Evolutionary conservation across 257 asterid genomes (phyloP), one percentile per base, ranked within the genome.

Genomic region (Rubia yunnanensis): DNA sequence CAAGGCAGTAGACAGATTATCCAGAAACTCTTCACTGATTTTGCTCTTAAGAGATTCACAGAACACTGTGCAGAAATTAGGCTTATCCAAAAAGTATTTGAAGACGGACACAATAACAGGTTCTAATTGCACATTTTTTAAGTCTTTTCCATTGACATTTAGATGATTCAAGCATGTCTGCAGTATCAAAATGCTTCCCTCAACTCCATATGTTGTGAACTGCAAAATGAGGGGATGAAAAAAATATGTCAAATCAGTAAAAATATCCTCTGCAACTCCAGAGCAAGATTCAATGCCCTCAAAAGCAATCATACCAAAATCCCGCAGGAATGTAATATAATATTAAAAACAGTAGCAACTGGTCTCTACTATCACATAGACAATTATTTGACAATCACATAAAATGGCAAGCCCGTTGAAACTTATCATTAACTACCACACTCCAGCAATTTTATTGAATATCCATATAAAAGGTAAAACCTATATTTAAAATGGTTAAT

Each of bases 131-230:
- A 59, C 69, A 73, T 76, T 85, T 77, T 86, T 83, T 82, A 79
- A 76, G 70, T 88, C 96, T 67, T 73, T 78, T 62, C 77, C 88
- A 78, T 77, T 68, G 36, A 80, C 65, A 80, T 85, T 69, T 66
- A 90, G 76, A 77, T 82, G 80, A 82, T 90, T 88, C 70, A 90
- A 81, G 78, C 84, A 81, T 28, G 83, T 79, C 70, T 74, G 86
- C 56, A 94, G 95, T 63, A 94, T 75, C 78, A 86, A 72, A 63
- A 88, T 80, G 83, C 95, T 86, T 73, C 88, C 95, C 46, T 86
- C 96, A 76, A 68, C 70, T 73, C 96, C 99, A 74, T 78, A 73
- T 69, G 67, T 48, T 53, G 87, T 50, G 68, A 60, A 85, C 99
- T 90, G 91, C 67, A 65, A 36, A 72, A 28, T 3, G 39, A 7